Conservation (phyloP, 1,284 basidiomycete species). For the Schizophyllum commune region DNA sequence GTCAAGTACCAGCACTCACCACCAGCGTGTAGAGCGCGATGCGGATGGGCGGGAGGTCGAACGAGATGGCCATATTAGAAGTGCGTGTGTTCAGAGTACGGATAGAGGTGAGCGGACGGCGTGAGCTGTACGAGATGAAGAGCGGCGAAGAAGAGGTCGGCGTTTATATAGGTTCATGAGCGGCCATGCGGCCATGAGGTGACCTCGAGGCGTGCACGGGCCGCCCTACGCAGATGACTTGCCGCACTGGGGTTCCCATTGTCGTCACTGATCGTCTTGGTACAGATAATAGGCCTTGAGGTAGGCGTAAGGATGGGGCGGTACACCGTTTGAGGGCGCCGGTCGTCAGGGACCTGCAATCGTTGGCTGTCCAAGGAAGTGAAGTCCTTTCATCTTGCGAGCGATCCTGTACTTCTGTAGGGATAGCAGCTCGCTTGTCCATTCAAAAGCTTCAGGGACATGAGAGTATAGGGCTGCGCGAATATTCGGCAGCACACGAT, state of each 20-base stretch:
- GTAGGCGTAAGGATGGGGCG: background rate
- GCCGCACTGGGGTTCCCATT: background rate
- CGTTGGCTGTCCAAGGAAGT: background rate
- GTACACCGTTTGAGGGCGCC: background rate
- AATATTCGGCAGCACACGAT: too few species aligned
- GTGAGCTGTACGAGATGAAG: background rate
- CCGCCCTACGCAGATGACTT: background rate
- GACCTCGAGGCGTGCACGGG: background rate
- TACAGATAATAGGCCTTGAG: background rate
- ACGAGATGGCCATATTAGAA: constrained; percentile 4
- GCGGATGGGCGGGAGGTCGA: constrained; percentile 27
- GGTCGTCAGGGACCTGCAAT: background rate
- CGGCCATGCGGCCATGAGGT: background rate
- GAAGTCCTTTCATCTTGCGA: too few species aligned
- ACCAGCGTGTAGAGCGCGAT: constrained; percentile 24
- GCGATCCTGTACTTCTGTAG: too few species aligned
- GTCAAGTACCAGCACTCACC: constrained; percentile 15
- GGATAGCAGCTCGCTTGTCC: too few species aligned
- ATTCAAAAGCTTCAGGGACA: too few species aligned
- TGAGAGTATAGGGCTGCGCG: too few species aligned
- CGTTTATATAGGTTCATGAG: background rate
- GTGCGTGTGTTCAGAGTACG: background rate
- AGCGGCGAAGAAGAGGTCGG: background rate
- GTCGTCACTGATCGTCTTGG: background rate
- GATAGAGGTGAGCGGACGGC: background rate